Evolutionary conservation across 805 yeast genomes (phyloP).

Genomic region (Cyberlindnera suaveolens): DNA sequence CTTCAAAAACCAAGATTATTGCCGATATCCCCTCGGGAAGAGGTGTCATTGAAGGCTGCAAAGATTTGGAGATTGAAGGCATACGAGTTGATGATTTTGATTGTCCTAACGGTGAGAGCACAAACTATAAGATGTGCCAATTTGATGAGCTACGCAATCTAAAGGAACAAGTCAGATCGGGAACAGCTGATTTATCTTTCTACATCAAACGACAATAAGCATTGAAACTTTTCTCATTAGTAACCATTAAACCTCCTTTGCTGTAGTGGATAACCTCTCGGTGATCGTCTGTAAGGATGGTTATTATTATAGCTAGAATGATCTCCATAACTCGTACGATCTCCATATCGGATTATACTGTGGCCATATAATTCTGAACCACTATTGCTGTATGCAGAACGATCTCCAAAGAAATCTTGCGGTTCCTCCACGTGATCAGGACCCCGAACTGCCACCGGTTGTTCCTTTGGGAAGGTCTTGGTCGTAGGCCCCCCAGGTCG

Average conservation of each 20-base stretch:
- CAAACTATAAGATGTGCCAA: constrained; percentile 3
- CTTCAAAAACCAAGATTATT: constrained; percentile 3
- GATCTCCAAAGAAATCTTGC: neutral
- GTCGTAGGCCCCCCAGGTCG: no score
- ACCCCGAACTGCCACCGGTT: neutral
- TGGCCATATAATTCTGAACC: neutral
- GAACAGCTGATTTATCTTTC: no score
- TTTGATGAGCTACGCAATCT: neutral
- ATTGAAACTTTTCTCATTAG: neutral
- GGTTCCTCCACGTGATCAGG: constrained; percentile 3
- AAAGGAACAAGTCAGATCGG: no score
- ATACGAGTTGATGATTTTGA: constrained; percentile 19
- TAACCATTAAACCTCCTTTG: neutral
- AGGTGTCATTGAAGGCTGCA: constrained; percentile 19
- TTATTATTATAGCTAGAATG: neutral
- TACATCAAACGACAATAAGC: no score
- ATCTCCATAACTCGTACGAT: neutral
- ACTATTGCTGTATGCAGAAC: neutral
- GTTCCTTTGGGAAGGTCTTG: no score
- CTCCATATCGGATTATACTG: neutral
- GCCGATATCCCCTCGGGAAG: constrained; percentile 6
- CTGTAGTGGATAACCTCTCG: neutral
- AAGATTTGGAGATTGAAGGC: constrained; percentile 7
- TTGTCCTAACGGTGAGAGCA: constrained; percentile 18
- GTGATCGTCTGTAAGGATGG: neutral